Base-by-base conservation (phyloP, 2,329 filamentous ascomycete species). In the Paraphoma sp. region DNA sequence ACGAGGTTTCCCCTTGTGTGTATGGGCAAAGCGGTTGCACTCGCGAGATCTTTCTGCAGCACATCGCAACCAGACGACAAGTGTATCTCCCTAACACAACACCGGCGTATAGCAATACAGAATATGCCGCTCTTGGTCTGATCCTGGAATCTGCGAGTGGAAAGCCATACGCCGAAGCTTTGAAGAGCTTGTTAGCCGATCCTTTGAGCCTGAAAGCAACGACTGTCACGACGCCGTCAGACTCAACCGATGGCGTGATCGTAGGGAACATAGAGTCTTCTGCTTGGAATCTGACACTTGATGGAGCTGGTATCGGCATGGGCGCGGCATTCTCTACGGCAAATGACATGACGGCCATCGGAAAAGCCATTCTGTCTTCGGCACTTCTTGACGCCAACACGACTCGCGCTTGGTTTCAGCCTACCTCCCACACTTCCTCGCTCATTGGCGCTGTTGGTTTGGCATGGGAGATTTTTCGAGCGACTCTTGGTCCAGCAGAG, bases 101-200 rank as follows among this genome's bases (percentile, higher is more conserved):
- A 2, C 81, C 83, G 0, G 71, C 77, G 2, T 86, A 86, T 65
- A 81, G 82, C 29, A 84, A 85, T 59, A 69, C 79, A 3, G 82
- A 75, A 1, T 81, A 81, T 17, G 69, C 77, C 1, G 54, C 83
- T 2, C 75, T 84, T 1, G 81, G 80, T 2, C 68, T 80, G 0
- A 79, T 80, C 0, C 70, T 85, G 0, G 80, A 83, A 56, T 75
- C 75, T 6, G 74, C 80, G 0, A 80, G 79, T 0, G 77, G 78
- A 4, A 76, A 75, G 45, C 60, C 76, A 0, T 78, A 80, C 16
- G 67, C 71, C 1, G 69, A 81, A 1, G 36, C 6, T 14, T 69
- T 82, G 3, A 72, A 79, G 10, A 64, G 76, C n/a, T 60, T 77
- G 11, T 77, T 86, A 40, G 75, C 81, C 33, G 70, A 78, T 8